Percentiles rank a stretch among this genome's conserved stretches.
Conservation (phyloP, 805 yeast species). For the Komagataella mondaviorum region DNA sequence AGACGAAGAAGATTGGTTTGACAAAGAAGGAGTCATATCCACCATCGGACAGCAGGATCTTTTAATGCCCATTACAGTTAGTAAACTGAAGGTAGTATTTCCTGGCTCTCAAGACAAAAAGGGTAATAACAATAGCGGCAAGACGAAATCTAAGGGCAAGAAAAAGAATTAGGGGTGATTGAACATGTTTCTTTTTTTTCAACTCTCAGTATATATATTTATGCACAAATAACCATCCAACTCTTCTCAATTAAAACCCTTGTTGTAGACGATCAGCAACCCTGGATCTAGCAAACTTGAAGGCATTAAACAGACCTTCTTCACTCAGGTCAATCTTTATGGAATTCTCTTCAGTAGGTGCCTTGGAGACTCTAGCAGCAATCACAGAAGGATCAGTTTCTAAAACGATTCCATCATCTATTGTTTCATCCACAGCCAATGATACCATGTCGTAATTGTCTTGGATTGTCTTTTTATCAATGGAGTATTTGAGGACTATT, state of each 20-base stretch:
- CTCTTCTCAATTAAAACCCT: constrained; percentile 14
- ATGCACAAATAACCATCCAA: not conserved
- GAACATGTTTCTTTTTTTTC: not conserved
- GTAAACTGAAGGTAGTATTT: constrained; percentile 50
- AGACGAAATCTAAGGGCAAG: constrained; percentile 7
- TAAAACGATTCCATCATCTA: constrained; percentile 87
- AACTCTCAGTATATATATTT: not conserved
- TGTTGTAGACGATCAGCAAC: constrained; percentile 24
- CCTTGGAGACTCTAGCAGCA: constrained; percentile 81
- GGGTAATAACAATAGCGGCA: constrained; percentile 11
- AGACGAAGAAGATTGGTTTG: constrained; percentile 37
- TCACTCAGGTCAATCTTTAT: constrained; percentile 56
- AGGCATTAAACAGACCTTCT: constrained; percentile 70
- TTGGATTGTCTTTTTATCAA: constrained; percentile 67
- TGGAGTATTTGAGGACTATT: constrained; percentile 50
- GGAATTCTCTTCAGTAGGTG: constrained; percentile 58
- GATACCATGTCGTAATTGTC: constrained; percentile 80
- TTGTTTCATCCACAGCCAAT: constrained; percentile 79
- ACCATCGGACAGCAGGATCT: constrained; percentile 51
- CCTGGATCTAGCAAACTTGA: constrained; percentile 77
- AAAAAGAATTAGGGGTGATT: not conserved
- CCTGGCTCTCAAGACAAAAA: constrained; percentile 26
- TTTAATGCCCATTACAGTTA: constrained; percentile 53
- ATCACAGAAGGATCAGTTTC: constrained; percentile 83
- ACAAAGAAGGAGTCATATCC: constrained; percentile 44